phyloP scores from a whole-genome alignment of 306 rosid genomes.

The Crotalaria pallida region DNA sequence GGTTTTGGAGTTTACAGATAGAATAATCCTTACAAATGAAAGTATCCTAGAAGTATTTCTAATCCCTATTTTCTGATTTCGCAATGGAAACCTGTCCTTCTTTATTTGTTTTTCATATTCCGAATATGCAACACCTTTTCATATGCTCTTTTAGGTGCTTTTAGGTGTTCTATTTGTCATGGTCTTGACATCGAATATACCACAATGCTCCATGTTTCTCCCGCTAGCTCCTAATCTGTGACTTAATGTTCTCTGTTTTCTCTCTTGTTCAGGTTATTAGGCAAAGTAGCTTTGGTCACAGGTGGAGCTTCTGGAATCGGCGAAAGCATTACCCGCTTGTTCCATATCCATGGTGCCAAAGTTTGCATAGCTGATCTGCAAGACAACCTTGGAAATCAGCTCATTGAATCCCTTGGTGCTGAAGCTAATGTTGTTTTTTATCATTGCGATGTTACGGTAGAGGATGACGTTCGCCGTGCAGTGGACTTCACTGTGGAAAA shows the following conservation, averaged over 20 bases:
- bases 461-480: conserved; percentile 52
- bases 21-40: not conserved
- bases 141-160: not conserved
- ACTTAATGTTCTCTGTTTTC: not conserved
- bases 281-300: conserved; percentile 83
- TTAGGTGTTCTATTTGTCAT: not conserved
- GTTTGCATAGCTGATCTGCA: conserved; percentile 71
- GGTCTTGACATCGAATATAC: not conserved
- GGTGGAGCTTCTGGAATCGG: conserved; percentile 96
- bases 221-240: not conserved
- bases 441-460: conserved; percentile 67
- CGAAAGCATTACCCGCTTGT: conserved; percentile 66
- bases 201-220: not conserved
- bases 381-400: conserved; percentile 55
- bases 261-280: conserved; percentile 47
- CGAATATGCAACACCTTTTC: not conserved
- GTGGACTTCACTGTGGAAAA: conserved; percentile 45
- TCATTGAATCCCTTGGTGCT: conserved; percentile 41
- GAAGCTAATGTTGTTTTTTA: conserved; percentile 30
- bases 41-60: not conserved
- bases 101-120: not conserved
- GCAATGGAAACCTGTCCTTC: not conserved
- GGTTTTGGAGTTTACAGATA: not conserved
- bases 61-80: not conserved
- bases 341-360: conserved; percentile 76